Percentiles rank a stretch among this genome's conserved stretches.
Evolutionary conservation across 306 rosid genomes (phyloP).

Genomic region (Pyrus bretschneideri): DNA sequence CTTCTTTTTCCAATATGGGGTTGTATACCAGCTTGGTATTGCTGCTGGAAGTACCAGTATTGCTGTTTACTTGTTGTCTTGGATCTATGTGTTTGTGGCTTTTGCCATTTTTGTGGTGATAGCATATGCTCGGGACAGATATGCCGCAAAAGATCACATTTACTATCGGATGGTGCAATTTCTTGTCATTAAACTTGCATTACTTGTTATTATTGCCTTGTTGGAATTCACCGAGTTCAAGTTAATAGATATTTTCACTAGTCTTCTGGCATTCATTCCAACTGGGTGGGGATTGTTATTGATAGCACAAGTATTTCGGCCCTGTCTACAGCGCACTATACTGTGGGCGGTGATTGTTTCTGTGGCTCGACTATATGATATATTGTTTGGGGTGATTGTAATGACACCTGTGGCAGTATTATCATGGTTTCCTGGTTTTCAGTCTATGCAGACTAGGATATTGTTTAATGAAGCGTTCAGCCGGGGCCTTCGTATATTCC

Average conservation of each 20-base stretch:
- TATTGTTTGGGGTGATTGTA: slow-evolving; percentile 62
- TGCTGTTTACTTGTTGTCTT: slow-evolving; percentile 66
- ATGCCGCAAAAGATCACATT: slow-evolving; percentile 59
- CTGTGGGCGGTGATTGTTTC: slow-evolving; percentile 57
- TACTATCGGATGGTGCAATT: slow-evolving; percentile 76
- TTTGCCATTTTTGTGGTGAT: slow-evolving; percentile 47
- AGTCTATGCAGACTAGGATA: slow-evolving; percentile 82
- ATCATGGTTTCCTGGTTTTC: slow-evolving; percentile 91
- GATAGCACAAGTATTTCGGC: slow-evolving; percentile 77
- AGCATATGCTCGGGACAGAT: slow-evolving; percentile 54
- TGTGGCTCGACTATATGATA: slow-evolving; percentile 66
- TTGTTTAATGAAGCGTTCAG: slow-evolving; percentile 88
- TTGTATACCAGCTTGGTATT: slow-evolving; percentile 66
- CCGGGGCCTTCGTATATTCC: slow-evolving; percentile 66
- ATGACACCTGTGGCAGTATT: slow-evolving; percentile 71
- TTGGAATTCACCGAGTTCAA: slow-evolving; percentile 54
- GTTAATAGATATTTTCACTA: slow-evolving; percentile 57
- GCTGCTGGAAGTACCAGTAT: slow-evolving; percentile 62
- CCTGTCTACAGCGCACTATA: slow-evolving; percentile 38
- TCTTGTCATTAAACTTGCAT: slow-evolving; percentile 37
- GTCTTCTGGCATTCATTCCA: slow-evolving; percentile 77
- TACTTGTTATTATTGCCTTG: slow-evolving; percentile 52
- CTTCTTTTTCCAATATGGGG: slow-evolving; percentile 75
- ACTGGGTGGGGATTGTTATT: slow-evolving; percentile 84
- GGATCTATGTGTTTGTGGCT: slow-evolving; percentile 59